Conservation (phyloP, 1,284 basidiomycete species). For the Melampsora americana region DNA sequence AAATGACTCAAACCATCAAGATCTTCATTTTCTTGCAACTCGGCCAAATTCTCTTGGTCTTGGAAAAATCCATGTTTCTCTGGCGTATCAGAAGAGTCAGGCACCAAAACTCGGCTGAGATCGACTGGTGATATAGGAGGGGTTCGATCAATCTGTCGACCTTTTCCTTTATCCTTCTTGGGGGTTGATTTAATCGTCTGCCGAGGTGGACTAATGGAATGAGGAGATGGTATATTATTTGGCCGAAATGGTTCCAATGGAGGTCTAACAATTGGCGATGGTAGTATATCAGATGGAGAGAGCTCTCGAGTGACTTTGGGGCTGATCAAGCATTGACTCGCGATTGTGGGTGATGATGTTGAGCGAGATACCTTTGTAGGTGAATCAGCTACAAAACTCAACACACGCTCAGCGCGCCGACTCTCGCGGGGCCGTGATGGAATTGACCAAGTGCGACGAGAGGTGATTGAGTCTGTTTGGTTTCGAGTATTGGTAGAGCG, state of each 20-base stretch:
- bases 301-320: neutral
- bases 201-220: neutral
- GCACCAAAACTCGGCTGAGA: slow-evolving; percentile 1
- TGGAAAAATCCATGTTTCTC: neutral
- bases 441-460: slow-evolving; percentile 12
- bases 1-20: neutral
- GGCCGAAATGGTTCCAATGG: neutral
- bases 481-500: neutral
- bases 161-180: slow-evolving; percentile 1
- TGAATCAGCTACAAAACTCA: neutral
- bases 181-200: neutral
- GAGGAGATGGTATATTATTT: neutral
- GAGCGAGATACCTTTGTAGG: neutral
- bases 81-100: slow-evolving; percentile 10
- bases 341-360: neutral
- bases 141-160: neutral
- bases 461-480: neutral
- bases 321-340: neutral
- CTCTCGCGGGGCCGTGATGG: neutral
- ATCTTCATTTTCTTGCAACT: neutral
- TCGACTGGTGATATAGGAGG: neutral
- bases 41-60: neutral
- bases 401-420: neutral
- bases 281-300: neutral
- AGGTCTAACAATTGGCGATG: neutral